A percentile compares a stretch with the other conserved stretches of the same genome.
These are phyloP conservation scores for Kuraishia cidri DNA, from an alignment of 805 yeast species.

Conservation along the genomic window DNA sequence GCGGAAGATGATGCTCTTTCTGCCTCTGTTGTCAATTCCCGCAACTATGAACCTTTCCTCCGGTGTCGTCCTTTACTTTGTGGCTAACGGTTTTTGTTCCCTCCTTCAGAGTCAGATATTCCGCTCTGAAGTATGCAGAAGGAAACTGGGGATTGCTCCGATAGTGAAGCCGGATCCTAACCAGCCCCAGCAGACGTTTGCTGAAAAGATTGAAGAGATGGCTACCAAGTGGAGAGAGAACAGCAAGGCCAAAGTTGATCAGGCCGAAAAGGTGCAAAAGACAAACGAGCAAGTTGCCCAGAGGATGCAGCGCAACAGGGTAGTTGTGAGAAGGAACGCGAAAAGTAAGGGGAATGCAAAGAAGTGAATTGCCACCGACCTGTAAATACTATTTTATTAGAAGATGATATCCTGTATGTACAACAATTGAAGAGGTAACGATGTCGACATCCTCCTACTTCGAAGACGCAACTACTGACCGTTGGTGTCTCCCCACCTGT, in stretches of 20 bases:
- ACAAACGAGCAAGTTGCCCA: conserved; percentile 18
- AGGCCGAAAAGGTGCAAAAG: conserved; percentile 14
- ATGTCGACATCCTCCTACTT: too few species aligned
- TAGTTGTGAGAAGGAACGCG: conserved; percentile 17
- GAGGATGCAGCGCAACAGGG: conserved; percentile 15
- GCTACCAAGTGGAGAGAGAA: conserved; percentile 20
- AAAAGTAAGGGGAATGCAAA: neutral
- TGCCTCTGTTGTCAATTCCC: conserved; percentile 81
- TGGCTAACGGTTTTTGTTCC: conserved; percentile 71
- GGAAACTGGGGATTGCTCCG: conserved; percentile 41
- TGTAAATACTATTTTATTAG: neutral
- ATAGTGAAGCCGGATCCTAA: conserved; percentile 26
- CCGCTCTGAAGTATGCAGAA: conserved; percentile 51
- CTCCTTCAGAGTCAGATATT: conserved; percentile 63
- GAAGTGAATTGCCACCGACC: neutral
- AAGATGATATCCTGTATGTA: too few species aligned
- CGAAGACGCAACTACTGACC: too few species aligned
- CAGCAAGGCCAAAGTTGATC: conserved; percentile 13
- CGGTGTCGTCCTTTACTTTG: conserved; percentile 74
- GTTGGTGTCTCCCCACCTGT: conserved; percentile 32
- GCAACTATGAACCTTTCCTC: conserved; percentile 83
- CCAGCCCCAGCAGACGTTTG: too few species aligned
- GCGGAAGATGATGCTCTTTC: conserved; percentile 57
- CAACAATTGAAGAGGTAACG: too few species aligned
- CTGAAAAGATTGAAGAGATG: too few species aligned